Conservation (phyloP, 2,329 filamentous ascomycete genomes). For the Hansfordia pulvinata region DNA sequence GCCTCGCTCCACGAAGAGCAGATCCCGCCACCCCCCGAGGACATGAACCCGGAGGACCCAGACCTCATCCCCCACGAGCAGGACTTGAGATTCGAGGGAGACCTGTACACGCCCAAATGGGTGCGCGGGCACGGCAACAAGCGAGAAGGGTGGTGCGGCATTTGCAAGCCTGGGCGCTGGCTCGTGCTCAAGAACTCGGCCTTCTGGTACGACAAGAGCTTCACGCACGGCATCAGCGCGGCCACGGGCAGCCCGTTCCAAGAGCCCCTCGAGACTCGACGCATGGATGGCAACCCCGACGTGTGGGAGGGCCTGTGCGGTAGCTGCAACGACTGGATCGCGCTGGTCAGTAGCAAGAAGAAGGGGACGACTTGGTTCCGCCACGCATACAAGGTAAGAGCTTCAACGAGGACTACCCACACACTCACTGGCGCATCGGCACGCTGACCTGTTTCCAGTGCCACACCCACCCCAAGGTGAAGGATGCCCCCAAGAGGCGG, state of each 20-base stretch:
- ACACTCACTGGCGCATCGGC: background rate
- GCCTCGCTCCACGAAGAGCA: constrained; percentile 63
- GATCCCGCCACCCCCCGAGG: constrained; percentile 59
- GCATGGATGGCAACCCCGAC: constrained; percentile 69
- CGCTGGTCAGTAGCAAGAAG: constrained; percentile 74
- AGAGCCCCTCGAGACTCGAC: constrained; percentile 59
- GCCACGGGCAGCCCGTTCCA: constrained; percentile 69
- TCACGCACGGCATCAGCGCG: constrained; percentile 76
- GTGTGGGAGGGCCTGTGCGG: constrained; percentile 72
- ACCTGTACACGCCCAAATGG: constrained; percentile 74
- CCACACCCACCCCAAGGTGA: constrained; percentile 58
- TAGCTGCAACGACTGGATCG: constrained; percentile 69
- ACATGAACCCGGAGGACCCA: constrained; percentile 68
- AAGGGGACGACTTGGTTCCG: constrained; percentile 89
- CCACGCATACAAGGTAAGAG: constrained; percentile 67
- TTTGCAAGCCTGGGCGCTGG: constrained; percentile 78
- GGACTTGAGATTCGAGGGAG: constrained; percentile 64
- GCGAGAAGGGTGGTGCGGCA: constrained; percentile 79
- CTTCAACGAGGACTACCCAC: background rate
- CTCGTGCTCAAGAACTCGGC: constrained; percentile 81
- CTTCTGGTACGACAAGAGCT: constrained; percentile 89
- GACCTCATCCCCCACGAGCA: constrained; percentile 68
- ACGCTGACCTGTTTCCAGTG: constrained; percentile 30
- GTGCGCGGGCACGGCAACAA: constrained; percentile 78
- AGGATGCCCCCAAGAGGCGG: constrained; percentile 55